These are phyloP conservation scores for Macaranga tanarius DNA, from an alignment of 441 rosid genomes.

Conservation along the genomic window DNA sequence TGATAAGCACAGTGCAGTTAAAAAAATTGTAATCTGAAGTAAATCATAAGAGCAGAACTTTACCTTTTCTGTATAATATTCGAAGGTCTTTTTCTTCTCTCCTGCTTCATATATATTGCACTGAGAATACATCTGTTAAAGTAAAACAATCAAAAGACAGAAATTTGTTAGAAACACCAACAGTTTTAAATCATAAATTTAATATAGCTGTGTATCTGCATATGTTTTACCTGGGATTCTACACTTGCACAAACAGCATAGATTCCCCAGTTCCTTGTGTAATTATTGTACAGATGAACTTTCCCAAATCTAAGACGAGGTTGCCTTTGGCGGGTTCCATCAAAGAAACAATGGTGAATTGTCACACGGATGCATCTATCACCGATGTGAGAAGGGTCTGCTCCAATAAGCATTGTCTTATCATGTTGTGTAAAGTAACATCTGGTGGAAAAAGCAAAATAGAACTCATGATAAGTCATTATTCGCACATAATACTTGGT, in stretches of 20 bases:
- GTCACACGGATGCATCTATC: conserved; percentile 88
- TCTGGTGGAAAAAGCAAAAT: conserved; percentile 33
- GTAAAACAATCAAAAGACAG: neutral
- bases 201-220: neutral
- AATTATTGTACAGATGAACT: conserved; percentile 72
- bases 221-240: conserved; percentile 60
- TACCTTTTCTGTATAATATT: conserved; percentile 75
- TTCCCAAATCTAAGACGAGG: conserved; percentile 91
- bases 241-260: conserved; percentile 85
- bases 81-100: conserved; percentile 64
- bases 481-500: conserved; percentile 52
- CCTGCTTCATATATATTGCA: conserved; percentile 92
- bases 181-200: neutral
- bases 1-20: neutral
- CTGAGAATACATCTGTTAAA: conserved; percentile 62
- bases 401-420: conserved; percentile 88
- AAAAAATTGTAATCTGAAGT: neutral
- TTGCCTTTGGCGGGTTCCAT: conserved; percentile 83
- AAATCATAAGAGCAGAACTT: conserved; percentile 37
- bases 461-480: conserved; percentile 47
- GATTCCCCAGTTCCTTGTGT: conserved; percentile 75
- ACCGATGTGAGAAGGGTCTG: conserved; percentile 66
- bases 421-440: conserved; percentile 75
- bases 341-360: conserved; percentile 91
- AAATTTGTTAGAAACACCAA: neutral